Percentiles rank a stretch among this genome's conserved stretches.
Conservation (phyloP, 2,329 filamentous ascomycete species). For the Trichoderma simmonsii region DNA sequence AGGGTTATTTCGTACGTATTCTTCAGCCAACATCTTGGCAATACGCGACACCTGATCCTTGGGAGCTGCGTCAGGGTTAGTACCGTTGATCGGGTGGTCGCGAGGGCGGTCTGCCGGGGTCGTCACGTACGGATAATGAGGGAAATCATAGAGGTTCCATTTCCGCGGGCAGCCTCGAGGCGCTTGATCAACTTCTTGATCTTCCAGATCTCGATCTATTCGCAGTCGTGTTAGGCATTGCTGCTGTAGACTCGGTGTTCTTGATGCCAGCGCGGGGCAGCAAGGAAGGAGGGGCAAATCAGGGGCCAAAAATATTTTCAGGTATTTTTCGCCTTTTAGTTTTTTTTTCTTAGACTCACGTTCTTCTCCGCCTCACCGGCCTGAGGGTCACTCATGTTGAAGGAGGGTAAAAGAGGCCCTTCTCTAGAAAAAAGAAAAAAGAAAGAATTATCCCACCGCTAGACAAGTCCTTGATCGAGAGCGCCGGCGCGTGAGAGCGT, state of each 20-base stretch:
- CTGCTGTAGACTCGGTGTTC: neutral
- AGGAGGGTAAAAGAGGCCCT: slow-evolving; percentile 20
- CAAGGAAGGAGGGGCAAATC: slow-evolving; percentile 26
- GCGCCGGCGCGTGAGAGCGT: slow-evolving; percentile 19
- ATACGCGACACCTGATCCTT: slow-evolving; percentile 97
- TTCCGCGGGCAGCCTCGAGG: slow-evolving; percentile 92
- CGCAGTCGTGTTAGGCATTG: slow-evolving; percentile 13
- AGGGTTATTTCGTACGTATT: slow-evolving; percentile 66
- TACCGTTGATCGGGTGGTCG: neutral
- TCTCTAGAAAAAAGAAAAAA: neutral
- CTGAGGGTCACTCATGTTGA: slow-evolving; percentile 82
- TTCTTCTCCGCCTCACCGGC: slow-evolving; percentile 98
- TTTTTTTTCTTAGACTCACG: slow-evolving; percentile 42
- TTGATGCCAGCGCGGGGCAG: slow-evolving; percentile 32
- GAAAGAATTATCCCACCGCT: slow-evolving; percentile 4
- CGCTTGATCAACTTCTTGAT: slow-evolving; percentile 99
- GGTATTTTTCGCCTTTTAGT: neutral
- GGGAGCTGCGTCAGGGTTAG: slow-evolving; percentile 59
- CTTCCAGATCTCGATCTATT: slow-evolving; percentile 80
- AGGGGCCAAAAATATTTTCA: slow-evolving; percentile 23
- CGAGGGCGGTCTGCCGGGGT: neutral
- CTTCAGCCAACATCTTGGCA: slow-evolving; percentile 99
- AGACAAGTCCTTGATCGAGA: slow-evolving; percentile 16
- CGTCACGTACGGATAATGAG: slow-evolving; percentile 84
- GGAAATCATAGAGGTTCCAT: slow-evolving; percentile 99